Evolutionary conservation across 345 rosid species (phyloP).

Genomic region (Aquilaria malaccensis): DNA sequence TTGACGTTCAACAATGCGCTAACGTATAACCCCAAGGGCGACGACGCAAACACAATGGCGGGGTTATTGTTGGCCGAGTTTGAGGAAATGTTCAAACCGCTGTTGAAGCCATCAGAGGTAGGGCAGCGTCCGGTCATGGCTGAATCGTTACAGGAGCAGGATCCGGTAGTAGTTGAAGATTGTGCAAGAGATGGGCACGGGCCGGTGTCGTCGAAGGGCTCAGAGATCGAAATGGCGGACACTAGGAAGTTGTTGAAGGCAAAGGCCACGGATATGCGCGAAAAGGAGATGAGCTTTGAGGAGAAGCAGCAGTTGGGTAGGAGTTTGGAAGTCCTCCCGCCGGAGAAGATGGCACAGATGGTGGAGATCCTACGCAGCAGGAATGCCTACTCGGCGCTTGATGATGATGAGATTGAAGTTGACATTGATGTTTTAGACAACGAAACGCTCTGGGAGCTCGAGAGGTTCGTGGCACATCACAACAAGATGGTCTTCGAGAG

Average conservation of each 20-base stretch:
- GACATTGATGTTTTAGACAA: slow-evolving; percentile 32
- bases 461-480: slow-evolving; percentile 25
- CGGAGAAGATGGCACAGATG: slow-evolving; percentile 33
- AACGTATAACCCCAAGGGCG: slow-evolving; percentile 40
- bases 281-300: slow-evolving; percentile 35
- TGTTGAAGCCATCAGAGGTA: slow-evolving; percentile 13
- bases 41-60: slow-evolving; percentile 36
- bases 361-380: slow-evolving; percentile 29
- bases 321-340: slow-evolving; percentile 29
- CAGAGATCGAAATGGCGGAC: slow-evolving; percentile 5
- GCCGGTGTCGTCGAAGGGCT: background rate
- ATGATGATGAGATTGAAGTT: slow-evolving; percentile 36
- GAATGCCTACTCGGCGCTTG: slow-evolving; percentile 20
- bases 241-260: slow-evolving; percentile 28
- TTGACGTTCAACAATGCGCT: slow-evolving; percentile 51
- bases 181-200: background rate
- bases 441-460: slow-evolving; percentile 44
- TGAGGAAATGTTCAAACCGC: slow-evolving; percentile 25
- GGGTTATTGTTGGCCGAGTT: slow-evolving; percentile 24
- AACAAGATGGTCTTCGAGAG: slow-evolving; percentile 27
- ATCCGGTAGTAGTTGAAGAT: background rate
- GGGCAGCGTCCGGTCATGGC: slow-evolving; percentile 13
- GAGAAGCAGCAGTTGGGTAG: slow-evolving; percentile 34
- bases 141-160: background rate
- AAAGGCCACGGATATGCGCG: slow-evolving; percentile 29